These are phyloP conservation scores for Aspergillus aculeatinus DNA, from an alignment of 2,329 filamentous ascomycete species.

Conservation along the genomic window DNA sequence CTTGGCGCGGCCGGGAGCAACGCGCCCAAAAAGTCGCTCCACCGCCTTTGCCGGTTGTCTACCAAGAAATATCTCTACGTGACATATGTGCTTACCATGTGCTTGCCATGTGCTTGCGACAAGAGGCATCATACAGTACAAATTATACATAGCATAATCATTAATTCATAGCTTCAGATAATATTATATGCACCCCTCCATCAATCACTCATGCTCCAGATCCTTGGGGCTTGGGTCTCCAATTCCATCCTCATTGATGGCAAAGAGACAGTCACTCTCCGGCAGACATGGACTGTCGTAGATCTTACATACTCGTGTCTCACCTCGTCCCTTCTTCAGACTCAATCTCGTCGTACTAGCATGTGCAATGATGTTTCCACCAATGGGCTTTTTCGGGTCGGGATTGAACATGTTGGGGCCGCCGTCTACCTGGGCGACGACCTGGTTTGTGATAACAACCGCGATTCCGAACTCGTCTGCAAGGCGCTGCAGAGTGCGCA, in stretches of 20 bases:
- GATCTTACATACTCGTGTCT: slow-evolving; percentile 98
- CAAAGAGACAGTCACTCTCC: slow-evolving; percentile 94
- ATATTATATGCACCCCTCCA: background rate
- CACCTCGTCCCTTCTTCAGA: slow-evolving; percentile 89
- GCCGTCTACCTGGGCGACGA: slow-evolving; percentile 96
- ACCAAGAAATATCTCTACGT: background rate
- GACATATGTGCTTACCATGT: background rate
- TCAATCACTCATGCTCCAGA: slow-evolving; percentile 70
- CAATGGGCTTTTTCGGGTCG: slow-evolving; percentile 98
- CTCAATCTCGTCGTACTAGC: slow-evolving; percentile 93
- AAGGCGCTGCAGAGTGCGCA: slow-evolving; percentile 49
- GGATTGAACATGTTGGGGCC: slow-evolving; percentile 99
- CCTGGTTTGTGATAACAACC: slow-evolving; percentile 97
- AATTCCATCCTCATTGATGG: slow-evolving; percentile 95
- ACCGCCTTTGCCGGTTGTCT: slow-evolving; percentile 10
- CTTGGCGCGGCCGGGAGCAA: slow-evolving; percentile 30
- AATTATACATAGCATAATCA: slow-evolving; percentile 15
- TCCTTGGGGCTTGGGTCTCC: slow-evolving; percentile 95
- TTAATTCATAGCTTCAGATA: slow-evolving; percentile 23
- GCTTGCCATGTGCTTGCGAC: no score
- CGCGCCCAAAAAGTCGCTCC: slow-evolving; percentile 5
- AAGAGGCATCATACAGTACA: background rate
- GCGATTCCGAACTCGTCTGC: slow-evolving; percentile 88
- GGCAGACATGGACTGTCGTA: slow-evolving; percentile 97
- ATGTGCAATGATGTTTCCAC: slow-evolving; percentile 97